Percentiles rank a stretch among this genome's conserved stretches.
These are phyloP conservation scores for Nitzschia sp. DNA, from an alignment of 108 stramenopile genomes.

Conservation along the genomic window DNA sequence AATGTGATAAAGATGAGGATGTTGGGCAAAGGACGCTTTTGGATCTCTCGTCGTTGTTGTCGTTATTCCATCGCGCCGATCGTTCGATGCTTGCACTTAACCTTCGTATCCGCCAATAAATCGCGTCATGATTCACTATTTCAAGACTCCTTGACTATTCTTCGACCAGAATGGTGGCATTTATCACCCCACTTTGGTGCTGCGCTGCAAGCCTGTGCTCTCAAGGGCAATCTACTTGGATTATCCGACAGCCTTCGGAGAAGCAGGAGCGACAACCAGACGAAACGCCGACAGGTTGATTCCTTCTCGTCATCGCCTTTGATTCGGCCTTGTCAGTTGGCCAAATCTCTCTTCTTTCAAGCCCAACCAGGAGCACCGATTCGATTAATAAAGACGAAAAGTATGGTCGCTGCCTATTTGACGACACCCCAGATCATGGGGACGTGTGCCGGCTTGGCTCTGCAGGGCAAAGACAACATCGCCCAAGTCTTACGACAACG, in stretches of 20 bases:
- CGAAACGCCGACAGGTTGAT: not conserved
- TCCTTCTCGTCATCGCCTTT: not conserved
- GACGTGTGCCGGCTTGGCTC: not conserved
- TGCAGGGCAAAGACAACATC: not conserved
- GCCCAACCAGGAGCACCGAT: slow-evolving; percentile 26
- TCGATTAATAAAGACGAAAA: slow-evolving; percentile 22
- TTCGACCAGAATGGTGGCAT: slow-evolving; percentile 4
- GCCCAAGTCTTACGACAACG: not conserved
- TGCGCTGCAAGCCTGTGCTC: slow-evolving; percentile 23
- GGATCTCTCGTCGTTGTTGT: too few species aligned
- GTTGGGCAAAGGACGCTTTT: too few species aligned
- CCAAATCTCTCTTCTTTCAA: slow-evolving; percentile 36
- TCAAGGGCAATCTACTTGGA: slow-evolving; percentile 33
- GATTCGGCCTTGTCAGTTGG: slow-evolving; percentile 9
- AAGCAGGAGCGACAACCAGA: not conserved
- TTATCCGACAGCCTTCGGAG: too few species aligned
- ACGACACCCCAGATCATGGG: slow-evolving; percentile 32
- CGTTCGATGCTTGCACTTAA: too few species aligned
- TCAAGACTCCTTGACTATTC: too few species aligned
- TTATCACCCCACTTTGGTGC: slow-evolving; percentile 40
- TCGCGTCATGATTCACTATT: too few species aligned
- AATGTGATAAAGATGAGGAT: too few species aligned
- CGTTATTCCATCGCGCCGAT: too few species aligned
- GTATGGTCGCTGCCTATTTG: slow-evolving; percentile 32
- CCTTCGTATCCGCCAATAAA: too few species aligned